Evolutionary conservation across 345 rosid genomes (phyloP).

Genomic region (Heritiera fomes): DNA sequence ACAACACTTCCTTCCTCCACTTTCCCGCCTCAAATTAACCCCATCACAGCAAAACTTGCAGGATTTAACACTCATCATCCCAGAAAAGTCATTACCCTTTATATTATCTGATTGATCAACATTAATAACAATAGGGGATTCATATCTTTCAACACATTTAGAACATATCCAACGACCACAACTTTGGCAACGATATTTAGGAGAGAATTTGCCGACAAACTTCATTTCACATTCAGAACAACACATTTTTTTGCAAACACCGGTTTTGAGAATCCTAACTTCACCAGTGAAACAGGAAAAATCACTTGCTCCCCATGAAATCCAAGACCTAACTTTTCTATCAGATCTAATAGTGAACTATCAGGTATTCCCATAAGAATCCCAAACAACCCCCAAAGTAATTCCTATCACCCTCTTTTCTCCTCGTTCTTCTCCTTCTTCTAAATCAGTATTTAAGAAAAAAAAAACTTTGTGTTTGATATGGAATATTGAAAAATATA

Average conservation of each 20-base stretch:
- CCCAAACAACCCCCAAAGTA: constrained; percentile 37
- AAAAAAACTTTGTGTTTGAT: constrained; percentile 25
- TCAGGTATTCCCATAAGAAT: constrained; percentile 77
- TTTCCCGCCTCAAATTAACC: constrained; percentile 34
- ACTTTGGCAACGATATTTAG: constrained; percentile 54
- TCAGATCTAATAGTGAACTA: constrained; percentile 68
- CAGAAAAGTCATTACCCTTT: constrained; percentile 19
- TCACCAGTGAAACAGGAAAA: constrained; percentile 35
- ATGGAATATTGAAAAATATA: constrained; percentile 9
- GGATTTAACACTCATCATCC: constrained; percentile 33
- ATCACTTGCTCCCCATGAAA: constrained; percentile 65
- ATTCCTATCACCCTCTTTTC: constrained; percentile 28
- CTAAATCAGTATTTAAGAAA: constrained; percentile 22
- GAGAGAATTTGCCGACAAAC: constrained; percentile 30
- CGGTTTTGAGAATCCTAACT: constrained; percentile 46
- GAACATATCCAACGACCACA: constrained; percentile 66
- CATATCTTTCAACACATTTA: constrained; percentile 40
- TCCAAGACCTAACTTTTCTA: constrained; percentile 71
- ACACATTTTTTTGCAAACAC: constrained; percentile 36
- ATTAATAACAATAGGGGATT: constrained; percentile 17
- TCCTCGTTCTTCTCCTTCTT: constrained; percentile 12
- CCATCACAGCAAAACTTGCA: constrained; percentile 78
- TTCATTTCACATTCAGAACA: constrained; percentile 53
- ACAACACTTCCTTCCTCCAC: constrained; percentile 48
- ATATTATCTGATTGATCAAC: constrained; percentile 23